Base-by-base conservation (phyloP, 352 stramenopile species). In the Pythium guiyangense region DNA sequence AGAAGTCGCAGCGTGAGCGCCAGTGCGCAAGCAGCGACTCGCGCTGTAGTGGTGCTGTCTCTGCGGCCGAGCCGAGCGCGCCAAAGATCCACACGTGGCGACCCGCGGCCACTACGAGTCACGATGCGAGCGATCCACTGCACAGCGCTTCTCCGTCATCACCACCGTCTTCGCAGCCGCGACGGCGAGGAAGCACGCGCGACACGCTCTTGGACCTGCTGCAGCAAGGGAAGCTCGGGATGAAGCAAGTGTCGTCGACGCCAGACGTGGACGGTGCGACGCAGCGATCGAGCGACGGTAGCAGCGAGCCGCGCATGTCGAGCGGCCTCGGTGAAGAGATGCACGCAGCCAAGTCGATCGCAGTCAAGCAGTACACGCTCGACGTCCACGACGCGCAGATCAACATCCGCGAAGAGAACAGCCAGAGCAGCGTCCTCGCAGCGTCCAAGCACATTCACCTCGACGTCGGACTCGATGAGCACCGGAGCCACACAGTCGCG, bases 341-440 rank as follows among this genome's bases (percentile, higher is more conserved):
- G 63, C 62, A 18, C 49, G 61, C 18, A 44, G 63, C 6, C 46
- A 77, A 67, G 35, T 49, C 49, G 2, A 83, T 93, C 49, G 65
- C 67, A 11, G 55, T 77, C 61, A 93, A 93, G 52, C 66, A 76
- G 18, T 93, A 90, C 62, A 93, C 80, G 1, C 55, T 91, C 5
- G 79, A 90, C 54, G 70, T 91, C 26, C 77, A 90, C 52, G 79
- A 93, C 44, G 74, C 70, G 0, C 84, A 93, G 49, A 92, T 93
- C 62, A 91, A 90, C 50, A 74, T 90, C 18, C 71, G 78, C 0
- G 84, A 93, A 52, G 79, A 89, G 37, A 71, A 59, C 1, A 88
- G 63, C 20, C 69, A 74, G 48, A 92, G 81, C 54, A 90, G 73
- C 39, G 73, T 88, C 31, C 54, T 93, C 42, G 60, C 89, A 11